Evolutionary conservation across 192 early-diverging fungal species (phyloP), one percentile per base, ranked within the genome.

Genomic region (Umbelopsis isabellina): DNA sequence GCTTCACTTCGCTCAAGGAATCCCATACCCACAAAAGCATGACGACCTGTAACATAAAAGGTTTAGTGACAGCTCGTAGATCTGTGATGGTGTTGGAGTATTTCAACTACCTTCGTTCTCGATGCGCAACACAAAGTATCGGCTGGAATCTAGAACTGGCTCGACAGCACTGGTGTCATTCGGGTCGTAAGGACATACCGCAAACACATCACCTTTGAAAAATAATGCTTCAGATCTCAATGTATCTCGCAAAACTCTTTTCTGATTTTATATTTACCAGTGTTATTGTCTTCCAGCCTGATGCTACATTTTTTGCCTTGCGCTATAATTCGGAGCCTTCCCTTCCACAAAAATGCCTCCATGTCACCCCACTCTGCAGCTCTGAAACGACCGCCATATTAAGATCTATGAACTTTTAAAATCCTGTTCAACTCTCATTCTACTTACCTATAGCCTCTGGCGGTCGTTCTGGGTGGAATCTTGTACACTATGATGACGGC

Each of bases 71-170:
- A 15, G 7, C 37, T 22, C 12, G 20, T 21, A 16, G 16, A 25
- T 47, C 8, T 8, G 7, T 9, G 13, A 35, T 2, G 3, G 15
- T 37, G 27, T 13, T 27, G 15, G 15, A 30, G 4, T 30, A 33
- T 61, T 37, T 23, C 15, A 9, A 46, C 69, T 69, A 74, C 85
- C 93, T 80, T 83, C 85, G 78, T 80, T 82, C 81, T 78, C 91
- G 9, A 96, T 86, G 49, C 82, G 88, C 41, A 96, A 72, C 8
- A 94, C 93, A 91, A 96, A 96, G 75, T 95, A 96, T 9, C 94
- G 86, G 51, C 85, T 87, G 23, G 92, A 94, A 75, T 96, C 94
- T 8, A 85, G 75, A 10, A 96, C 94, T 21, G 89, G 83, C 77
- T 95, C 93, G 8, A 96, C 89, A 23, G 83, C 84, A 33, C 84